Base-by-base conservation (phyloP, 2,329 filamentous ascomycete species). In the Xylaria hypoxylon region DNA sequence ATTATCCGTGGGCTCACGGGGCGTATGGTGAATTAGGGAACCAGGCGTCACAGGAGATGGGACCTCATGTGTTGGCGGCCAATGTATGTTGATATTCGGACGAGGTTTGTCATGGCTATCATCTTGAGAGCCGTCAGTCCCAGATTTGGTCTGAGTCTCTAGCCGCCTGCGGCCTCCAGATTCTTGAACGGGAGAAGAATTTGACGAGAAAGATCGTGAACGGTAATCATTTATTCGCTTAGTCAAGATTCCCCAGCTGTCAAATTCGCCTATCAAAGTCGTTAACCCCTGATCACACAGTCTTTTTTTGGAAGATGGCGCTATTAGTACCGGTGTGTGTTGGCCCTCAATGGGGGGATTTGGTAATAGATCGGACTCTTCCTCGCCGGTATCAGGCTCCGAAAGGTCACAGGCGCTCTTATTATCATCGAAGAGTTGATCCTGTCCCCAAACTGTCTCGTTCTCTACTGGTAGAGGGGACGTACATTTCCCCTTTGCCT, bases 391-490 rank as follows among this genome's bases (percentile, higher is more conserved):
- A 22, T 40, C 2, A 5, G 47, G 42, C 22, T 61, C 67, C 8
- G 40, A 45, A n/a, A n/a, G 5, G 8, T 35, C 58, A 13, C 52
- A 58, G 15, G 17, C 10, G n/a, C 58, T 59, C 38, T 48, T 64
- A 24, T 61, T 33, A 40, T 64, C 60, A 6, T 79, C 77, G 50
- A 80, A 80, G 13, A 79, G 69, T 15, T 74, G 70, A 8, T 80
- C 76, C 6, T 78, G 72, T 6, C 78, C 79, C 8, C 78, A 70
- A 6, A 79, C 77, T 0, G 78, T 80, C n/a, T 72, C 72, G 1
- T 73, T 73, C 42, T 77, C 72, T 17, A 77, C 76, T 6, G 50
- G 71, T 53, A 60, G 67, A 40, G 48, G 69, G 26, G 31, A 67
- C 38, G 2, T 59, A 35, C 40, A 55, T 24, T 33, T 3, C 63